A percentile compares a stretch with the other conserved stretches of the same genome.
Evolutionary conservation across 1,284 basidiomycete species (phyloP).

Genomic region (Sporisorium exsertum): DNA sequence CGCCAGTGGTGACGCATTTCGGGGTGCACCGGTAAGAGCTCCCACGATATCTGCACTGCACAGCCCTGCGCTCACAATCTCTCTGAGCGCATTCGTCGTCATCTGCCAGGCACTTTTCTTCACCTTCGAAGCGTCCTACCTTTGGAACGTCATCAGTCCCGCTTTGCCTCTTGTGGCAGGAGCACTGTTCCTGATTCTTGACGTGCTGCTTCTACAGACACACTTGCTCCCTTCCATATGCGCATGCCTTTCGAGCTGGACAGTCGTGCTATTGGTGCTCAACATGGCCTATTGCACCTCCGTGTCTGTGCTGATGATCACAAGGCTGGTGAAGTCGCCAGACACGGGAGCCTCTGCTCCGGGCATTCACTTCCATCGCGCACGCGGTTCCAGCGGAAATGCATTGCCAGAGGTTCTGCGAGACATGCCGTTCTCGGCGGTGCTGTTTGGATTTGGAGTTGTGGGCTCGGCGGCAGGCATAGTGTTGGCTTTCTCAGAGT

Average conservation of each 20-base stretch:
- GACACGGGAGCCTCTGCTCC: slow-evolving; percentile 13
- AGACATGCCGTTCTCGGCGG: slow-evolving; percentile 15
- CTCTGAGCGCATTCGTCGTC: slow-evolving; percentile 1
- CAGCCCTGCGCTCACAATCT: neutral
- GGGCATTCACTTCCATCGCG: slow-evolving; percentile 31
- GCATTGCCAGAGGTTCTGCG: slow-evolving; percentile 14
- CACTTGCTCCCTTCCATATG: neutral
- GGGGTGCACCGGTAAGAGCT: neutral
- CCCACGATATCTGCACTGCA: neutral
- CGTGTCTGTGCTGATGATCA: slow-evolving; percentile 11
- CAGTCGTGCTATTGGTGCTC: too few species aligned
- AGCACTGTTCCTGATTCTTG: slow-evolving; percentile 14
- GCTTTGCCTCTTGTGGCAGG: slow-evolving; percentile 18
- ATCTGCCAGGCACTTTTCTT: slow-evolving; percentile 24
- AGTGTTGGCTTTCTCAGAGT: neutral
- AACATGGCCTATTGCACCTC: slow-evolving; percentile 8
- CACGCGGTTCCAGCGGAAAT: neutral
- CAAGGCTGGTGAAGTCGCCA: slow-evolving; percentile 1
- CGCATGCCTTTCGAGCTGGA: neutral
- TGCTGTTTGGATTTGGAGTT: slow-evolving; percentile 3
- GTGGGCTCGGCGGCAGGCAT: neutral
- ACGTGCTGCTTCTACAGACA: slow-evolving; percentile 12
- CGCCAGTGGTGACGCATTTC: neutral
- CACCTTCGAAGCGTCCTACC: slow-evolving; percentile 26
- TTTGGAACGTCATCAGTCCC: slow-evolving; percentile 21